Conservation (phyloP, 2,329 filamentous ascomycete species). For the Arthrobotrys sphaeroides region DNA sequence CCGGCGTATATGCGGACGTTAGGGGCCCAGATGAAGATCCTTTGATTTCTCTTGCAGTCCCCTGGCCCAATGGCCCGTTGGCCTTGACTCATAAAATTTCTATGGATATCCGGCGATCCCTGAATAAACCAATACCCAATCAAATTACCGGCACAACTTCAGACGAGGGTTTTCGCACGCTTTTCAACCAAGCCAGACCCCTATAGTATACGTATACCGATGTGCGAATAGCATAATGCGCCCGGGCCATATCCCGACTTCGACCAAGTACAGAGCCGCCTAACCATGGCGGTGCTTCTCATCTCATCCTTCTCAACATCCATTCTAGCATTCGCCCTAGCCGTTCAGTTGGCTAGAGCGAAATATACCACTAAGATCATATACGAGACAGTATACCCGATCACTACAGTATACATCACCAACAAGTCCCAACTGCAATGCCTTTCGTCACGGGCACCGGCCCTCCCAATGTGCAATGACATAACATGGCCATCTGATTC, state of each 20-base stretch:
- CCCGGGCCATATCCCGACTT: background rate
- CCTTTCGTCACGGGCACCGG: background rate
- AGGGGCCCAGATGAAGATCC: too few relatives aligned
- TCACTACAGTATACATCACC: slow-evolving; percentile 19
- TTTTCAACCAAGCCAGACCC: too few relatives aligned
- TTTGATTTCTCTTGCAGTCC: too few relatives aligned
- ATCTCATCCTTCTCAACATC: background rate
- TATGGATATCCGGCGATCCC: too few relatives aligned
- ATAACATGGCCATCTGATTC: background rate
- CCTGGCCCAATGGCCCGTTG: too few relatives aligned
- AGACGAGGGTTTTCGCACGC: too few relatives aligned
- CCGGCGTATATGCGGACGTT: too few relatives aligned
- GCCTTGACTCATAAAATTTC: too few relatives aligned
- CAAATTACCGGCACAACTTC: too few relatives aligned
- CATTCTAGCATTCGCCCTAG: background rate
- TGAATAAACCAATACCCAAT: too few relatives aligned
- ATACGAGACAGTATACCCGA: slow-evolving; percentile 23
- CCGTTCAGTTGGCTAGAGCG: background rate
- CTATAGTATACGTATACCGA: too few relatives aligned
- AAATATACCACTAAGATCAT: slow-evolving; percentile 22
- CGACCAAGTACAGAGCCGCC: background rate
- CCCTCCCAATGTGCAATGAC: slow-evolving; percentile 12
- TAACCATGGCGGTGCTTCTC: background rate
- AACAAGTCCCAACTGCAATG: background rate
- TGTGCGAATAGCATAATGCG: background rate